Base-by-base conservation (phyloP, 768 basidiomycete genomes). In the Mycena sanguinolenta region DNA sequence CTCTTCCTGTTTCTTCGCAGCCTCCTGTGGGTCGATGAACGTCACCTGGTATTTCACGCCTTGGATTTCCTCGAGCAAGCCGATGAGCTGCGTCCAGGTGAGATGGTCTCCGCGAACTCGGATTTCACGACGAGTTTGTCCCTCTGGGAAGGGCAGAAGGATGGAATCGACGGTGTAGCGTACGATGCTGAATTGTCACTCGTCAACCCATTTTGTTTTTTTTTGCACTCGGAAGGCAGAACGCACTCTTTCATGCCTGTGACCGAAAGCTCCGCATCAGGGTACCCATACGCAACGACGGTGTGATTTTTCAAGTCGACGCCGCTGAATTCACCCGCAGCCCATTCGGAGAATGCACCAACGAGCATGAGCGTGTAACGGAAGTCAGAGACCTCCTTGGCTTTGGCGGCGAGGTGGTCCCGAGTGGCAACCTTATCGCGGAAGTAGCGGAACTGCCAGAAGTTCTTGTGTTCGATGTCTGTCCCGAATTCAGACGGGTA, bases 401-500 rank as follows among this genome's bases (percentile, higher is more conserved):
- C 58, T 17, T 25, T 50, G 0, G 65, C 65, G 28, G n/a, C 38
- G 36, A 67, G 58, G 50, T 67, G 65, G 28, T 67, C 58, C 34
- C 65, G 58, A 12, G 65, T 67, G 50, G 34, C 65, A 28, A 67
- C 38, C 28, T 59, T 52, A 28, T 67, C 65, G 58, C 65, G 65
- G 65, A 67, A 67, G 38, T 52, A 60, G 12, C 65, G 65, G 21
- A 59, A 42, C 30, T 59, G 23, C 58, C 50, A 53, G 25, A 53
- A 38, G n/a, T 36, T 57, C 27, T 27, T 27, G 21, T 12, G 58
- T 2, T 23, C 13, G 21, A 60, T 25, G 36, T 67, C 58, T 2
- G 50, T 67, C n/a, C 65, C 65, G 19, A 60, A 67, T 27, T 67
- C 65, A 34, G 65, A 67, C 2, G 65, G 65, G 58, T 67, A 67